phyloP scores from a whole-genome alignment of 805 yeast genomes.

The Cyberlindnera mrakii region DNA sequence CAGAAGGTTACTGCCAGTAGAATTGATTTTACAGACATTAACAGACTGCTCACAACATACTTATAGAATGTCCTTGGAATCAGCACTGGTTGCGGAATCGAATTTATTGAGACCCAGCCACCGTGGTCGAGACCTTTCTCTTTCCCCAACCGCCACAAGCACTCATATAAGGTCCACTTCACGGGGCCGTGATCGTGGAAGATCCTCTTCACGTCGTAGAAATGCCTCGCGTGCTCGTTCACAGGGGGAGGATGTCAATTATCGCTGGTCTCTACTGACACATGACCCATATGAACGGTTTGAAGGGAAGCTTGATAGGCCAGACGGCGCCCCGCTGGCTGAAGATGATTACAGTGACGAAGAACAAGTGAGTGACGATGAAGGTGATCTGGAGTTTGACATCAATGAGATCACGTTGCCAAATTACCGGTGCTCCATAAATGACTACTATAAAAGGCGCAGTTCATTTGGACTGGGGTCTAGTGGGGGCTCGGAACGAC shows the following conservation, averaged over 20 bases:
- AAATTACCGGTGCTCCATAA: slow-evolving; percentile 28
- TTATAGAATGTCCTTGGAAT: background rate
- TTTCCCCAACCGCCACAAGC: slow-evolving; percentile 3
- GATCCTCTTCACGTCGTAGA: slow-evolving; percentile 9
- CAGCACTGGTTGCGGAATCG: slow-evolving; percentile 1
- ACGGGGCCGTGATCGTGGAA: slow-evolving; percentile 12
- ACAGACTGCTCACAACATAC: too few species aligned
- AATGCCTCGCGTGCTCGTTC: slow-evolving; percentile 21
- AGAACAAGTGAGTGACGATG: slow-evolving; percentile 53
- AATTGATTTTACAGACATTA: too few species aligned
- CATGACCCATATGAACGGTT: slow-evolving; percentile 73
- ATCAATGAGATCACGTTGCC: slow-evolving; percentile 30
- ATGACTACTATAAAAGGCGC: slow-evolving; percentile 21
- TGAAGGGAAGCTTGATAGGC: slow-evolving; percentile 17
- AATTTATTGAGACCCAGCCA: background rate
- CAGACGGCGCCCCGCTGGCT: slow-evolving; percentile 14
- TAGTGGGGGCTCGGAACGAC: slow-evolving; percentile 1
- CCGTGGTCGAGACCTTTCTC: slow-evolving; percentile 9
- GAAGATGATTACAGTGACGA: slow-evolving; percentile 38
- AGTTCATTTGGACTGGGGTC: slow-evolving; percentile 1
- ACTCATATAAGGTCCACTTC: slow-evolving; percentile 8
- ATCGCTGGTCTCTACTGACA: slow-evolving; percentile 58
- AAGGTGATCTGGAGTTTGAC: slow-evolving; percentile 26
- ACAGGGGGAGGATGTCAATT: slow-evolving; percentile 24
- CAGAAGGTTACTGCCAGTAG: too few species aligned